Evolutionary conservation across 2,329 filamentous ascomycete species (phyloP).

Genomic region (Lasiodiplodia sp.): DNA sequence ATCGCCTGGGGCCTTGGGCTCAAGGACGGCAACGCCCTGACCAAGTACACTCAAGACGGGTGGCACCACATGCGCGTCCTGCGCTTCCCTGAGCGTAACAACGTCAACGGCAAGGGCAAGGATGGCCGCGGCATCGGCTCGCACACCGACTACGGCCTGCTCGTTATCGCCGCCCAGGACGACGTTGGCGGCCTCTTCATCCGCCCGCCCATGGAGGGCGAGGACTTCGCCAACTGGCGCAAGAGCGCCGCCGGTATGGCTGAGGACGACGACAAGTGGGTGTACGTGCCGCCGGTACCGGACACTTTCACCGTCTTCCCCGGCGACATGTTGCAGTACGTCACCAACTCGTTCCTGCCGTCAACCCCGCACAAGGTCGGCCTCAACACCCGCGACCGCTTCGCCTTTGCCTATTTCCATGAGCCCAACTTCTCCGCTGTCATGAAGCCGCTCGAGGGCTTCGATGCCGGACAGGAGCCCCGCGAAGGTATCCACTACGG

Average conservation of each 20-base stretch:
- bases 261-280: constrained; percentile 56
- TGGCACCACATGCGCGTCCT: constrained; percentile 62
- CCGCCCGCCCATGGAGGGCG: constrained; percentile 51
- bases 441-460: constrained; percentile 52
- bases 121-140: constrained; percentile 59
- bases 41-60: constrained; percentile 54
- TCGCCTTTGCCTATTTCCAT: constrained; percentile 61
- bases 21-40: constrained; percentile 48
- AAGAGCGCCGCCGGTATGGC: constrained; percentile 53
- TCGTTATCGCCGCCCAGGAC: constrained; percentile 60
- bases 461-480: constrained; percentile 31
- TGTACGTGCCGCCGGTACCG: constrained; percentile 56
- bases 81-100: constrained; percentile 47
- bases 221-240: constrained; percentile 57
- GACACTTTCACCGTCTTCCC: constrained; percentile 60
- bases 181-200: constrained; percentile 61
- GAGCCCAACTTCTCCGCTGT: constrained; percentile 59
- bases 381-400: constrained; percentile 57
- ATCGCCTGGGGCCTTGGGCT: constrained; percentile 56
- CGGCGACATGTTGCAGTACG: constrained; percentile 62
- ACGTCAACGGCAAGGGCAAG: constrained; percentile 59
- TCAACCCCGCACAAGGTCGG: constrained; percentile 61
- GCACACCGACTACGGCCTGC: constrained; percentile 61
- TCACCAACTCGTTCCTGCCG: constrained; percentile 55
- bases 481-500: constrained; percentile 58